A percentile compares a stretch with the other conserved stretches of the same genome.
Conservation (phyloP, 2,329 filamentous ascomycete genomes). For the Cyphellophora europaea region DNA sequence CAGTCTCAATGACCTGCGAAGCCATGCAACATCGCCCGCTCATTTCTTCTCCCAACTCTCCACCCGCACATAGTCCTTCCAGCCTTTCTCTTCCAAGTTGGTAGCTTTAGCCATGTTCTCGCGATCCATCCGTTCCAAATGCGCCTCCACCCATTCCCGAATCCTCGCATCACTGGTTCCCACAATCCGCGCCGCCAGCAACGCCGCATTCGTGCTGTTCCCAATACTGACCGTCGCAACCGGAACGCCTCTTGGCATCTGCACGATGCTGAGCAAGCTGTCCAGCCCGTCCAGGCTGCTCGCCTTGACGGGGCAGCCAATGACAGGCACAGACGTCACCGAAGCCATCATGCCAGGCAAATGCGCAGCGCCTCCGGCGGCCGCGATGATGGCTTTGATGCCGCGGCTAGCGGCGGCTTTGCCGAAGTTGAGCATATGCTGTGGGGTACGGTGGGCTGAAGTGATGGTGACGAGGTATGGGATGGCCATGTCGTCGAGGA, state of each 20-base stretch:
- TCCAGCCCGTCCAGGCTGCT: conserved; percentile 59
- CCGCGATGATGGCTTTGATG: conserved; percentile 59
- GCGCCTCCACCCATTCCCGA: conserved; percentile 14
- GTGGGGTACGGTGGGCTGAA: conserved; percentile 53
- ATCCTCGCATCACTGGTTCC: conserved; percentile 27
- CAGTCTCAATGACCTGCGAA: too few species aligned
- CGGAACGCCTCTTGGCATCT: conserved; percentile 62
- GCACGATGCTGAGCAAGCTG: conserved; percentile 56
- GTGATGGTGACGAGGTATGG: conserved; percentile 25
- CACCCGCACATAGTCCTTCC: conserved; percentile 19
- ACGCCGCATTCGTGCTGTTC: conserved; percentile 61
- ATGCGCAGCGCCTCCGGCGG: conserved; percentile 59
- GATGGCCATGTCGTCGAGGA: conserved; percentile 22
- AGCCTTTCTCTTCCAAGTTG: conserved; percentile 16
- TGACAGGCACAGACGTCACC: conserved; percentile 59
- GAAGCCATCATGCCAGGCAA: conserved; percentile 60
- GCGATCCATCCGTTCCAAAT: conserved; percentile 18
- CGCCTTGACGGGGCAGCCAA: conserved; percentile 62
- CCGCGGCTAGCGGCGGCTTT: conserved; percentile 49
- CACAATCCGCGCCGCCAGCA: conserved; percentile 57
- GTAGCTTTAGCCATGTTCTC: conserved; percentile 19
- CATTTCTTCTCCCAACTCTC: conserved; percentile 5
- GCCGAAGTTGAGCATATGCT: conserved; percentile 56
- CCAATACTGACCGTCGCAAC: conserved; percentile 64
- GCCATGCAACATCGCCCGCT: too few species aligned